phyloP scores from a whole-genome alignment of 257 asterid genomes.

The Parsonsia alboflavescens region DNA sequence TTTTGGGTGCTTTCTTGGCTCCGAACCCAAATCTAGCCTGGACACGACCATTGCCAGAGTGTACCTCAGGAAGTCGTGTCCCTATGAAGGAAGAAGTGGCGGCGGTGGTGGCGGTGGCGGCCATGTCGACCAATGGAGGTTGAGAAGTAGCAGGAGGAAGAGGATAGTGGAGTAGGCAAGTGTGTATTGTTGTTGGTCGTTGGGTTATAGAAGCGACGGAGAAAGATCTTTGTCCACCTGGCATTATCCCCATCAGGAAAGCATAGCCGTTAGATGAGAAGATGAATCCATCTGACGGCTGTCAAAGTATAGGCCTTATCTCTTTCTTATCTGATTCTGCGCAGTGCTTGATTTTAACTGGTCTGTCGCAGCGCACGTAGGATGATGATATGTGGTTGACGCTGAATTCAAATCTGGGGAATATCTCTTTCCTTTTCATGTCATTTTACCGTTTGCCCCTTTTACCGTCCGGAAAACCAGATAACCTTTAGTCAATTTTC shows the following conservation, averaged over 20 bases:
- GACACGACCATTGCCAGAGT: conserved; percentile 48
- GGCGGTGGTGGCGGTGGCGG: conserved; percentile 62
- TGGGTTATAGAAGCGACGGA: conserved; percentile 42
- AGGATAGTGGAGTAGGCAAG: conserved; percentile 1
- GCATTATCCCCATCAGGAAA: conserved; percentile 6
- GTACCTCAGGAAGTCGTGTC: conserved; percentile 58
- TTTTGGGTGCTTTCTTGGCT: conserved; percentile 48
- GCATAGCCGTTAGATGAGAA: conserved; percentile 43
- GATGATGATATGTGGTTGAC: conserved; percentile 36
- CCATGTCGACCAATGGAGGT: conserved; percentile 25
- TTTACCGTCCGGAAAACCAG: too few species aligned
- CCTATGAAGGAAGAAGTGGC: conserved; percentile 74
- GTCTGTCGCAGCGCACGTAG: conserved; percentile 26
- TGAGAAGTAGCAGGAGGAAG: background rate
- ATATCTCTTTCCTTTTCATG: conserved; percentile 2
- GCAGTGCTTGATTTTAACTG: conserved; percentile 29
- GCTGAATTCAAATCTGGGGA: background rate
- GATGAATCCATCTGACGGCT: conserved; percentile 48
- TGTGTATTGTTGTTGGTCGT: background rate
- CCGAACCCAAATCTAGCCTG: conserved; percentile 83
- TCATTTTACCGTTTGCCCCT: background rate
- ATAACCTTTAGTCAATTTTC: too few species aligned
- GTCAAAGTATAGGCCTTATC: conserved; percentile 50
- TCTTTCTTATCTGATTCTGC: conserved; percentile 54
- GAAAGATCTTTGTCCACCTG: conserved; percentile 31